These are phyloP conservation scores for Saccharomycopsis olivae DNA, from an alignment of 805 yeast genomes.

Conservation along the genomic window DNA sequence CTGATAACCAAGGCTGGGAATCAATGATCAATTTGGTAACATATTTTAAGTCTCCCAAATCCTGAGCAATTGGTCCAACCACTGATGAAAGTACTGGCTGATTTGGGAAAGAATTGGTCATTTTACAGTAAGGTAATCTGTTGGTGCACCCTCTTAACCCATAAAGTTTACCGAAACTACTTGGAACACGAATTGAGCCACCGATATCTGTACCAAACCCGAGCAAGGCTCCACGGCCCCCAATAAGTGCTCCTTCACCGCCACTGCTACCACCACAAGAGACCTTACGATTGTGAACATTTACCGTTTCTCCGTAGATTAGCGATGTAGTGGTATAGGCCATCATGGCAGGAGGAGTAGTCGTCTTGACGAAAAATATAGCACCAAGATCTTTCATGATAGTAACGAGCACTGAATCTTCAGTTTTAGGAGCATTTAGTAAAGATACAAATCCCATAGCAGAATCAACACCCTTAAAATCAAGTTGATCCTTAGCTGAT, in stretches of 20 bases:
- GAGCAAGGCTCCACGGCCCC: slow-evolving; percentile 46
- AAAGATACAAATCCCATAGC: slow-evolving; percentile 35
- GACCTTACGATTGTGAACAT: slow-evolving; percentile 44
- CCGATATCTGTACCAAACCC: slow-evolving; percentile 69
- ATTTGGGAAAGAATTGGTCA: slow-evolving; percentile 24
- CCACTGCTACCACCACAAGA: slow-evolving; percentile 69
- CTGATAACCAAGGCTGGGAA: slow-evolving; percentile 35
- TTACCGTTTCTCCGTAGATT: slow-evolving; percentile 48
- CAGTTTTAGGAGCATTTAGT: slow-evolving; percentile 2
- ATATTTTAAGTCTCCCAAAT: slow-evolving; percentile 24
- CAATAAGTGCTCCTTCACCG: slow-evolving; percentile 59
- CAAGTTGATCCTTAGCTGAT: slow-evolving; percentile 38
- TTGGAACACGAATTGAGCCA: slow-evolving; percentile 59
- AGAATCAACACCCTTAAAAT: slow-evolving; percentile 36
- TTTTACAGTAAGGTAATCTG: slow-evolving; percentile 30
- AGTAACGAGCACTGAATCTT: slow-evolving; percentile 5
- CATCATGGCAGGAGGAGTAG: slow-evolving; percentile 63
- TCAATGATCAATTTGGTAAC: slow-evolving; percentile 30
- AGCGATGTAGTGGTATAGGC: slow-evolving; percentile 54
- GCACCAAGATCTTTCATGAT: slow-evolving; percentile 32
- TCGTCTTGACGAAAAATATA: slow-evolving; percentile 52
- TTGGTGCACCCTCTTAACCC: slow-evolving; percentile 57
- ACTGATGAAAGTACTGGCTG: slow-evolving; percentile 27
- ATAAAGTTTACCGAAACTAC: slow-evolving; percentile 50
- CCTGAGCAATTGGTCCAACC: slow-evolving; percentile 27